Base-by-base conservation (phyloP, 228 moss, liverwort and hornwort genomes). In the Sphagnum fallax region DNA sequence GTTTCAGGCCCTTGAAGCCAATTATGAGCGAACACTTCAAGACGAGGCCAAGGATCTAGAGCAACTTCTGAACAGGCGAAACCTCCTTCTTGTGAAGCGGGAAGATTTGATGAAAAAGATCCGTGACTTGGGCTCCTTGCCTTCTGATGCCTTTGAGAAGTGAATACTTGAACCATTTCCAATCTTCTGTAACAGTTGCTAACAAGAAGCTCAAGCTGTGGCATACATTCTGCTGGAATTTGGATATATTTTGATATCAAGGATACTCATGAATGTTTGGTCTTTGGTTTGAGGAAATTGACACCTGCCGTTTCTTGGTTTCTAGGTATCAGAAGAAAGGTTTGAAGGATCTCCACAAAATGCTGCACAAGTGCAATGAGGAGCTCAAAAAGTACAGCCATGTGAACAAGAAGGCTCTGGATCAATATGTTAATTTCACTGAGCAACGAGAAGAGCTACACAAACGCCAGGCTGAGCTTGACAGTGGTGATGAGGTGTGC, bases 111-210 rank as follows among this genome's bases (percentile, higher is more conserved):
- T 98, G 94, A 98, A 87, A 80, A 98, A 92, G 73, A 98, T 98
- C 79, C 94, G 98, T 50, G 98, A 98, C 71, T 84, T 98, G 70
- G 98, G 98, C 67, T 98, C 98, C 60, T 76, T 98, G 84, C 98
- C 98, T 11, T 92, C 98, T 50, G 98, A 98, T 88, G 98, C 98
- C 13, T 98, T 98, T 84, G 98, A 98, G 60, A 98, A 92, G 98
- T 95, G 83, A 52, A 47, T 61, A 18, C n/a, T 71, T 11, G n/a
- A 32, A 32, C 32, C 32, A 32, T 32, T 32, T 32, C 32, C 32
- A 32, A 32, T 32, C 32, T 32, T 32, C 32, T 32, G 32, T 32
- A 2, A 32, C 32, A 32, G 32, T 3, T 32, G 32, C 32, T 32
- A 32, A 32, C 32, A 32, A 32, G 32, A 32, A 32, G 32, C 3